These are phyloP conservation scores for Parastagonospora nodorum DNA, from an alignment of 2,329 filamentous ascomycete species.

Conservation along the genomic window DNA sequence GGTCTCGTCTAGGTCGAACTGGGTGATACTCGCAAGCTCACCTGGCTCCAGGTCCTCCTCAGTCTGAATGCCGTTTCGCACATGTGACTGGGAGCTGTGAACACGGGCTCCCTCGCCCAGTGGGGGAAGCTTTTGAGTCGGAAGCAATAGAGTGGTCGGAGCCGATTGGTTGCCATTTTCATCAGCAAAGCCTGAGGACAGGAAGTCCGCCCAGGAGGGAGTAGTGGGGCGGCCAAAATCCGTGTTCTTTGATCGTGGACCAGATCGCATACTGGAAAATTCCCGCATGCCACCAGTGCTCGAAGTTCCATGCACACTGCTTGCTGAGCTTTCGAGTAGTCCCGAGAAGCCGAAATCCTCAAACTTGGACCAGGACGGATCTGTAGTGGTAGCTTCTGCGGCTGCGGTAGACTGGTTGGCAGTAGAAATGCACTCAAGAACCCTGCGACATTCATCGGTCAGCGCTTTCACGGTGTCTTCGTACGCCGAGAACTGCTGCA, in stretches of 20 bases:
- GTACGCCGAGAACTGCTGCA: conserved; percentile 84
- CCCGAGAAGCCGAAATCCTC: conserved; percentile 91
- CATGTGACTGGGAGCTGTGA: conserved; percentile 83
- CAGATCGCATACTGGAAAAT: conserved; percentile 72
- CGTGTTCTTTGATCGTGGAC: conserved; percentile 69
- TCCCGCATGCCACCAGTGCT: conserved; percentile 60
- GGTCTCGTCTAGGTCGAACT: conserved; percentile 85
- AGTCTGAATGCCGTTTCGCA: conserved; percentile 65
- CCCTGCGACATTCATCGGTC: conserved; percentile 91
- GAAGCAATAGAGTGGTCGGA: conserved; percentile 74
- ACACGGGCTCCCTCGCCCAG: conserved; percentile 72
- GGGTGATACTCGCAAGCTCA: conserved; percentile 89
- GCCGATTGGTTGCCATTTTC: conserved; percentile 65
- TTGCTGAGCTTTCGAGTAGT: conserved; percentile 68
- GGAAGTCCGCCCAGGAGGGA: conserved; percentile 96
- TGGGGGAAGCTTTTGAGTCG: conserved; percentile 90
- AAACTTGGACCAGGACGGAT: conserved; percentile 96
- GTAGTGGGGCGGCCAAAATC: conserved; percentile 84
- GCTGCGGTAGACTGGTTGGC: conserved; percentile 78
- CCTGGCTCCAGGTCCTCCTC: conserved; percentile 81
- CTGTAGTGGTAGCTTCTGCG: conserved; percentile 58
- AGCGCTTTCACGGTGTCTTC: conserved; percentile 87
- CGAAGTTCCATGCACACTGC: conserved; percentile 34
- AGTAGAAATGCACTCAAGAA: conserved; percentile 84
- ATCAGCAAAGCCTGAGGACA: conserved; percentile 90